phyloP scores from a whole-genome alignment of 768 basidiomycete genomes.

The Kwoniella mangroviensis region DNA sequence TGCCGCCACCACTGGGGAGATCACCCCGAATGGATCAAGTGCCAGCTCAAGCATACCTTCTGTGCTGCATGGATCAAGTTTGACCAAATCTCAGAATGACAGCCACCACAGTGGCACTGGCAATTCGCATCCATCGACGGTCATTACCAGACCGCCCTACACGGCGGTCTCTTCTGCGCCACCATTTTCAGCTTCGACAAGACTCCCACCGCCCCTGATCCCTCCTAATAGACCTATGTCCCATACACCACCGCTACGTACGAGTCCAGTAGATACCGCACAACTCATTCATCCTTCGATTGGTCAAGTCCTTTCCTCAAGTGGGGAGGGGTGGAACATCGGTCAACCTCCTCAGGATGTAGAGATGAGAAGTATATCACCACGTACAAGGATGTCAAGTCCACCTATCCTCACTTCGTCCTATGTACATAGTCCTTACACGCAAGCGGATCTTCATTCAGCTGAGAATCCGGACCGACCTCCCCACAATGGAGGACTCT shows the following conservation, averaged over 20 bases:
- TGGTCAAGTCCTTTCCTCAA: not conserved
- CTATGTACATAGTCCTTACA: not conserved
- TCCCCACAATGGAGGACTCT: not conserved
- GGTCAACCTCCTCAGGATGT: not conserved
- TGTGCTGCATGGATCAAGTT: not conserved
- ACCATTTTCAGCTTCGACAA: not conserved
- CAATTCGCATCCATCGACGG: not conserved
- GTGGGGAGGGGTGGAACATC: conserved; percentile 1
- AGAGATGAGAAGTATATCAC: conserved; percentile 2
- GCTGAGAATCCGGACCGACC: not conserved
- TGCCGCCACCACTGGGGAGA: not conserved
- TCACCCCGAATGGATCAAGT: not conserved
- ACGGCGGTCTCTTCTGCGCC: not conserved
- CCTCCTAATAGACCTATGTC: conserved; percentile 7
- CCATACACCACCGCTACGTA: not conserved
- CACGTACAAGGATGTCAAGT: conserved; percentile 1
- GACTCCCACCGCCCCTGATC: conserved; percentile 1
- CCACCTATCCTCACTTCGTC: not conserved
- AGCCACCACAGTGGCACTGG: not conserved
- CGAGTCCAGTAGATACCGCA: not conserved
- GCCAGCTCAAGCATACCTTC: conserved; percentile 1
- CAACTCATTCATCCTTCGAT: not conserved
- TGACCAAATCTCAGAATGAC: not conserved
- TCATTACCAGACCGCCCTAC: not conserved
- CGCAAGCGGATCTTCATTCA: not conserved